Evolutionary conservation across 2,329 filamentous ascomycete genomes (phyloP).

Genomic region (Alternaria sp.): DNA sequence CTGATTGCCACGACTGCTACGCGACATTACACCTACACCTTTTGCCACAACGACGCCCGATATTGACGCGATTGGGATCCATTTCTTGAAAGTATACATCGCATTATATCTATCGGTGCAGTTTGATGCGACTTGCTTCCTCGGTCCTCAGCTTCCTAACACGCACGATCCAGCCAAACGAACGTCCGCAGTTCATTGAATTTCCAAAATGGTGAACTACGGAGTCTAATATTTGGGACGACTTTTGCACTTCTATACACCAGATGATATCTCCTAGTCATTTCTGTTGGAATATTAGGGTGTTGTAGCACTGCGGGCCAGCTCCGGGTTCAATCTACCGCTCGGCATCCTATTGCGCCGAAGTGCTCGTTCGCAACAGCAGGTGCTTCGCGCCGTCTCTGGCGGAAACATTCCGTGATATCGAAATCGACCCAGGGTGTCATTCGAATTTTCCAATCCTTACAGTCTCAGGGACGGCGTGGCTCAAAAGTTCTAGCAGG

Average conservation of each 20-base stretch:
- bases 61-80: background rate
- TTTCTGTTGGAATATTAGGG: background rate
- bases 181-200: background rate
- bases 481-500: background rate
- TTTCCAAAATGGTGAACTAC: background rate
- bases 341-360: background rate
- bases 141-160: background rate
- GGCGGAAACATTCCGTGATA: background rate
- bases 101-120: background rate
- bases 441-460: fast-evolving
- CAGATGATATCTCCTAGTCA: background rate
- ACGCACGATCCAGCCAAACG: background rate
- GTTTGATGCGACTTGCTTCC: background rate
- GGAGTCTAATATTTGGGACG: background rate
- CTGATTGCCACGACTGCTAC: background rate
- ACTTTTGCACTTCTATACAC: background rate
- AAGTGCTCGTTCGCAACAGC: background rate
- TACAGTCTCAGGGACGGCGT: background rate
- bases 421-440: fast-evolving
- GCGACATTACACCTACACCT: background rate
- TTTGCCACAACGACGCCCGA: background rate
- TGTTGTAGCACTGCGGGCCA: fast-evolving
- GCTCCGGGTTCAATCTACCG: background rate
- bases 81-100: background rate
- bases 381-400: background rate